Base-by-base conservation (phyloP, 116 monocot genomes). In the Papilionanthe hybrid region DNA sequence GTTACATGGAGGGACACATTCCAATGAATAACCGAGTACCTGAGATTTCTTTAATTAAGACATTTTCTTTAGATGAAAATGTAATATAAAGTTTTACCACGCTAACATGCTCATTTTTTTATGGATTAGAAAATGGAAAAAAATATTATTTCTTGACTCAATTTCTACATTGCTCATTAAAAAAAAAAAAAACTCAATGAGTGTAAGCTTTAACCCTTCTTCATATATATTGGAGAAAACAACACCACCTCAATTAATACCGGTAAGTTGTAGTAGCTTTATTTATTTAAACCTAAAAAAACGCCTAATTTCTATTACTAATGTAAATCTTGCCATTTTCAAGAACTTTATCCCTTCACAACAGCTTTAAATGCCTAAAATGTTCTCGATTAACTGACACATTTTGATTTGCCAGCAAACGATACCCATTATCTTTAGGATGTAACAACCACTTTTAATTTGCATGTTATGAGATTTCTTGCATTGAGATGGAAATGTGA, bases 1-100 rank as follows among this genome's bases (percentile, higher is more conserved):
- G 2, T 37, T 37, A 37, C 37, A 37, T 53, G 53, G 53, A 53
- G 53, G 17, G 53, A 93, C 53, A 53, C 53, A 53, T 72, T 53
- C 53, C 4, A 53, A 53, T 53, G 53, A 53, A 49, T 49, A 49
- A 49, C 50, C 11, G 12, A 53, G 53, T 53, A 17, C 93, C 1
- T 15, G 15, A 53, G 17, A 53, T 13, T 53, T 53, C 53, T 53
- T 53, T 53, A 17, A 53, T 15, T 53, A 13, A 17, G 53, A 18
- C 17, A 15, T 60, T 4, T 60, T 12, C 6, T 60, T 60, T 60
- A 60, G 60, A 60, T 60, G 23, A 60, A 20, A 22, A 60, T 22
- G 25, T 25, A 53, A 53, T 53, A 13, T 53, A 53, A 23, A 5
- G n/a, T 23, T 25, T 4, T 60, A 12, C 60, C 5, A 23, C 5